phyloP scores from a whole-genome alignment of 2,329 filamentous ascomycete genomes.

The Gnomoniopsis smithogilvyi region DNA sequence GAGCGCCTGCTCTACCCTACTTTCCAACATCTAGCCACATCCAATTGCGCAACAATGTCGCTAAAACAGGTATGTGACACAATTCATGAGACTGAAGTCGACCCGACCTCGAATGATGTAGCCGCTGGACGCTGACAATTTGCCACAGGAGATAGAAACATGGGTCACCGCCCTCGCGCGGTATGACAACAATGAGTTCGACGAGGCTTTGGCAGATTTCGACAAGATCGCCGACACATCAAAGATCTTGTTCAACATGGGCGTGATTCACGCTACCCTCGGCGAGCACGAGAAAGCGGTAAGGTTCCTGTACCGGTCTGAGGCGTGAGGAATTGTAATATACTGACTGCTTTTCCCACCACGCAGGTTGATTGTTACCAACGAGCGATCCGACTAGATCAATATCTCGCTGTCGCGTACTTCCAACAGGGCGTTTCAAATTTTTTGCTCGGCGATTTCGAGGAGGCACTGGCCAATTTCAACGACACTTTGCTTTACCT shows the following conservation, averaged over 20 bases:
- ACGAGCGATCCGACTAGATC: constrained; percentile 82
- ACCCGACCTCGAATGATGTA: not conserved
- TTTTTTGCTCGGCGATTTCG: constrained; percentile 93
- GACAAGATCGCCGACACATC: constrained; percentile 89
- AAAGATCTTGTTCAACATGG: constrained; percentile 98
- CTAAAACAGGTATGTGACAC: constrained; percentile 34
- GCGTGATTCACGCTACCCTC: constrained; percentile 93
- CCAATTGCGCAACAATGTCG: constrained; percentile 30
- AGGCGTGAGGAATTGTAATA: not conserved
- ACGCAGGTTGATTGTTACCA: constrained; percentile 89
- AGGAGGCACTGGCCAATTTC: constrained; percentile 96
- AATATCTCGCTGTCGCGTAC: constrained; percentile 95
- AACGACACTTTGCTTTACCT: constrained; percentile 96
- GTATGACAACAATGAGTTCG: constrained; percentile 98
- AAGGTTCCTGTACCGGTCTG: constrained; percentile 38
- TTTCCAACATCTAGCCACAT: not conserved
- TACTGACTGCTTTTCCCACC: constrained; percentile 20
- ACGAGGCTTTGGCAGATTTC: constrained; percentile 80
- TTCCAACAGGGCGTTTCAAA: constrained; percentile 99
- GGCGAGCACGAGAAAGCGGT: constrained; percentile 96
- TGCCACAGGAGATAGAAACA: constrained; percentile 86
- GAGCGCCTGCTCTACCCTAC: constrained; percentile 4
- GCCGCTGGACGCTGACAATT: constrained; percentile 2
- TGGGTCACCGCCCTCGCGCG: constrained; percentile 89
- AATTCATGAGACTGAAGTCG: not conserved